A percentile compares a stretch with the other conserved stretches of the same genome.
phyloP scores from a whole-genome alignment of 352 stramenopile genomes.

The Thalassiosira sp. region DNA sequence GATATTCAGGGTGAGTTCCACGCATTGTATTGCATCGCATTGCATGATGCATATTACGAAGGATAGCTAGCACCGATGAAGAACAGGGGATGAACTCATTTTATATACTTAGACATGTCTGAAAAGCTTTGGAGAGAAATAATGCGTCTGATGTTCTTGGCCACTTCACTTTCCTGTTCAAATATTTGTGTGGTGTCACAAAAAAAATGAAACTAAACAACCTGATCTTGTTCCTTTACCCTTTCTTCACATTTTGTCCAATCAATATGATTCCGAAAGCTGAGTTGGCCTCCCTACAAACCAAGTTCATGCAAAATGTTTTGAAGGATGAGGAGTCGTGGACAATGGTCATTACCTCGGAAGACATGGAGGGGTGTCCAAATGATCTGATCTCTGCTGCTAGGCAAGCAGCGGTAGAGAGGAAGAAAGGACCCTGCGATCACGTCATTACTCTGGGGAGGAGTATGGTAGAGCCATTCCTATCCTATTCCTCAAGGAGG shows the following conservation, averaged over 20 bases:
- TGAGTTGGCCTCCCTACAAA: constrained; percentile 71
- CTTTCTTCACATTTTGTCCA: background rate
- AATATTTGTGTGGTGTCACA: no score
- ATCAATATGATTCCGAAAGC: no score
- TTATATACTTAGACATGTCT: constrained; percentile 11
- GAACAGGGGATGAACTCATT: constrained; percentile 12
- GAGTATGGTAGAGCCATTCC: constrained; percentile 76
- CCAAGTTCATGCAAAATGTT: constrained; percentile 82
- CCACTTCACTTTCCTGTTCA: background rate
- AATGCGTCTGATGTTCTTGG: constrained; percentile 1
- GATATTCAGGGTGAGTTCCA: constrained; percentile 58
- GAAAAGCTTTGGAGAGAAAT: no score
- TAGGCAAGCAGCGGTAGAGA: constrained; percentile 62
- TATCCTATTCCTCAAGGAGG: constrained; percentile 56
- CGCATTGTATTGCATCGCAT: background rate
- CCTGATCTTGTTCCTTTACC: background rate
- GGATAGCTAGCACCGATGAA: background rate
- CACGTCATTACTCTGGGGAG: constrained; percentile 73
- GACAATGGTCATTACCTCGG: constrained; percentile 63
- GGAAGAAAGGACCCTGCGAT: constrained; percentile 49
- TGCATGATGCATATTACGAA: no score
- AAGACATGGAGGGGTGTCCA: constrained; percentile 77
- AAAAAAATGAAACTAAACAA: background rate
- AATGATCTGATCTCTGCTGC: constrained; percentile 71
- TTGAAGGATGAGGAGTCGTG: constrained; percentile 82